These are phyloP conservation scores for Uronychia setigera DNA, from an alignment of 73 alveolate genomes.

Conservation along the genomic window DNA sequence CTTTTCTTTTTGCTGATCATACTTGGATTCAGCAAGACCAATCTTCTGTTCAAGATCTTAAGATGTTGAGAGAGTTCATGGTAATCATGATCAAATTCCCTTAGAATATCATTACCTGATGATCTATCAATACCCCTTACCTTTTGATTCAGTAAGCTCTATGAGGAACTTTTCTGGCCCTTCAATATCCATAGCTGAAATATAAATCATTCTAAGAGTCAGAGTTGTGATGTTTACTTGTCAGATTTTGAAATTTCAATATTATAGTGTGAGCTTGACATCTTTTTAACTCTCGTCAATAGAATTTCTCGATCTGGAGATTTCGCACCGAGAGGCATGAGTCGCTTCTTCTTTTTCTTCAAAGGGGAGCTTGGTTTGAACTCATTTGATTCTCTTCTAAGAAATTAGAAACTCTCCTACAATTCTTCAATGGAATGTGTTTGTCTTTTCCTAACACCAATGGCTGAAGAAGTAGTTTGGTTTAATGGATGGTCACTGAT, in stretches of 20 bases:
- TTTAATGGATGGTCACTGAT: slow-evolving; percentile 2
- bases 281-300: slow-evolving; percentile 35
- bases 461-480: background rate
- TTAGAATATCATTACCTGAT: slow-evolving; percentile 26
- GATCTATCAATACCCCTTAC: background rate
- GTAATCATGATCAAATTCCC: slow-evolving; percentile 32
- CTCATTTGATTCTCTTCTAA: background rate
- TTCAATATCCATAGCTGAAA: slow-evolving; percentile 58
- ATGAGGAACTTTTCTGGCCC: slow-evolving; percentile 51
- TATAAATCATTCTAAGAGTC: slow-evolving; percentile 20
- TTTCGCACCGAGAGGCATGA: background rate
- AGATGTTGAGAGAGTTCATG: slow-evolving; percentile 24
- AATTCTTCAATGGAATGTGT: background rate
- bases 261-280: slow-evolving; percentile 30
- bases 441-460: background rate
- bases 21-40: slow-evolving; percentile 37
- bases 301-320: slow-evolving; percentile 34
- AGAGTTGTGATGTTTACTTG: no score
- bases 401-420: background rate
- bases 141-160: slow-evolving; percentile 47
- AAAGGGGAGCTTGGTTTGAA: no score
- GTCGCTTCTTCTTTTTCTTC: background rate
- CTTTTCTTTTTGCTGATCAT: background rate
- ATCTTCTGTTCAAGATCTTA: slow-evolving; percentile 38
- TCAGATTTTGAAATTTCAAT: slow-evolving; percentile 46